phyloP scores from a whole-genome alignment of 169 alveolate genomes.

The Babesia divergens region DNA sequence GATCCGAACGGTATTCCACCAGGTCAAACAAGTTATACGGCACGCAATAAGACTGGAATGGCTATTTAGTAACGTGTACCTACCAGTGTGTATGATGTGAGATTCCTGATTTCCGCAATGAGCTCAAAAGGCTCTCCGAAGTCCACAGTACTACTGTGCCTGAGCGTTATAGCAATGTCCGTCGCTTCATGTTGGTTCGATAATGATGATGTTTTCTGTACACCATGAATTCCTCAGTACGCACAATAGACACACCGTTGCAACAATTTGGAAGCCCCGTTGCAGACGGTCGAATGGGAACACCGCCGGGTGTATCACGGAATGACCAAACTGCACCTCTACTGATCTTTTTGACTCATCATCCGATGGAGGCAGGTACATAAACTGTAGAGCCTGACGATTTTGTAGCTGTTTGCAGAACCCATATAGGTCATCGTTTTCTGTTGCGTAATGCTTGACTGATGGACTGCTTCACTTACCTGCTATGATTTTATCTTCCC shows the following conservation, averaged over 20 bases:
- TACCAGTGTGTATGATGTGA: constrained; percentile 28
- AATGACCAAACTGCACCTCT: constrained; percentile 15
- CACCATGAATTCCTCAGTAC: not conserved
- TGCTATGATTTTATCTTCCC: constrained; percentile 2
- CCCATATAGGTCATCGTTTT: constrained; percentile 24
- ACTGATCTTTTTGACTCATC: not conserved
- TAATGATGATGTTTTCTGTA: not conserved
- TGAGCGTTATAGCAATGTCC: not conserved
- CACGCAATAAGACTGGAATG: too few relatives aligned
- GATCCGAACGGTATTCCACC: too few relatives aligned
- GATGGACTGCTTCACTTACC: not conserved
- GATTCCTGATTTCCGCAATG: constrained; percentile 11
- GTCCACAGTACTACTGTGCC: constrained; percentile 11
- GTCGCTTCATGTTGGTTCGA: not conserved
- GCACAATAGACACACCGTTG: not conserved
- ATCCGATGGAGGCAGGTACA: constrained; percentile 6
- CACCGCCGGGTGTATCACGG: constrained; percentile 15
- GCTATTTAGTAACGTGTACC: too few relatives aligned
- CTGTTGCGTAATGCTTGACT: not conserved
- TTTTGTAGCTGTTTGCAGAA: constrained; percentile 8
- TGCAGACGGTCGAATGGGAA: constrained; percentile 21
- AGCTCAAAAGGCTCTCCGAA: constrained; percentile 15
- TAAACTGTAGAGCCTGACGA: constrained; percentile 9
- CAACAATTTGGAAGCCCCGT: constrained; percentile 14
- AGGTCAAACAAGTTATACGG: too few relatives aligned